Evolutionary conservation across 768 basidiomycete genomes (phyloP), one percentile per base, ranked within the genome.

Genomic region (Leucocoprinus leucothites): DNA sequence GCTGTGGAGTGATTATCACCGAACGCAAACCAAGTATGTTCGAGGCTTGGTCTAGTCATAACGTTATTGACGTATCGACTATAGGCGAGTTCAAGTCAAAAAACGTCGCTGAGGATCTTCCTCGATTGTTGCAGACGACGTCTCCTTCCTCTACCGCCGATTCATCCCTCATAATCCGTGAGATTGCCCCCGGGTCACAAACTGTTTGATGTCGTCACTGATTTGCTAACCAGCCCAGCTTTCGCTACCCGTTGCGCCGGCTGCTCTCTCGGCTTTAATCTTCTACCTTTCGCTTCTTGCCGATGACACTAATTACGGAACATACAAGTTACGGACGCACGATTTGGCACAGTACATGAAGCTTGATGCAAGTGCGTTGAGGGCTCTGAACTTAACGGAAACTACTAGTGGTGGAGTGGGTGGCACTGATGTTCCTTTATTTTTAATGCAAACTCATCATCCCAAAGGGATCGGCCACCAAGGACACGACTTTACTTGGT

Each of bases 281-380:
- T 75, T 77, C 2, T 98, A 98, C 67, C 82, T 98, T 0, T 78
- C 82, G 14, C 84, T 99, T 3, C 74, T 93, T 2, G 75, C 85
- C 6, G 91, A 96, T 60, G 71, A 85, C 4, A 77, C 84, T 2
- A 93, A 95, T 62, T 85, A 88, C 59, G 88, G 86, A 19, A 81
- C 86, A 54, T 98, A 86, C 73, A 84, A 79, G 13, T 78, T 99
- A 11, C 81, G 80, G 36, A 90, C 88, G 0, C 95, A 99, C 65
- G 94, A 98, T 65, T 76, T 99, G 0, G 84, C 89, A 1, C 94
- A 91, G 65, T 98, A 88, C 69, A 97, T 99, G 94, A 87, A 87
- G 56, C 81, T 98, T 8, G 97, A 99, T 66, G 93, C 97, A 1
- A 96, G 94, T 58, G 96, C 97, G 0, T 74, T 98, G 16, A 82